Percentiles rank a stretch among this genome's conserved stretches.
Evolutionary conservation across 176 grass and related monocot genomes (phyloP).

Genomic region (Bothriochloa decipiens): DNA sequence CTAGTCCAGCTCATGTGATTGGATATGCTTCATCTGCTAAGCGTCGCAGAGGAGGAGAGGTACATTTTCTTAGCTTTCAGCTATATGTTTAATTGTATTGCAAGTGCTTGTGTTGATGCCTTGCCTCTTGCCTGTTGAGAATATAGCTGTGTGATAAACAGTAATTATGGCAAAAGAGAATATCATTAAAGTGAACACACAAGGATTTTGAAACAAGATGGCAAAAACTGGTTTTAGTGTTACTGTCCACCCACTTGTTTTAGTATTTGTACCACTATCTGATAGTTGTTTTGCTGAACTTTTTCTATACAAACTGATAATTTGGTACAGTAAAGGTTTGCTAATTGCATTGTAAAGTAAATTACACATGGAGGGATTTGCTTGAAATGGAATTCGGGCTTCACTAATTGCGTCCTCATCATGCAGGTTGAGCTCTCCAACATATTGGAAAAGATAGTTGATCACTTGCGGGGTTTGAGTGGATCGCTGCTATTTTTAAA

Average conservation of each 20-base stretch:
- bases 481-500: constrained; percentile 77
- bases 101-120: constrained; percentile 2
- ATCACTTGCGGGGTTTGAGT: constrained; percentile 42
- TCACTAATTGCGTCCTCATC: constrained; percentile 9
- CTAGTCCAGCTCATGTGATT: constrained; percentile 48
- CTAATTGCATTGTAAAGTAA: not conserved
- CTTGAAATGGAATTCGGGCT: not conserved
- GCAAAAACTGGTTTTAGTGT: not conserved
- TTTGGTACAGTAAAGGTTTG: not conserved
- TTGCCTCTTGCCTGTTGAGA: not conserved
- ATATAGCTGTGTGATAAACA: not conserved
- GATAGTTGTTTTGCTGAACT: not conserved
- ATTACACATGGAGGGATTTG: constrained; percentile 12
- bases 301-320: not conserved
- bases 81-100: constrained; percentile 29
- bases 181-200: not conserved
- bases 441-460: constrained; percentile 81
- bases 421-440: constrained; percentile 90
- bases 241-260: not conserved
- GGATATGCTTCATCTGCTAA: constrained; percentile 64
- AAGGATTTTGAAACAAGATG: not conserved
- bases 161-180: not conserved
- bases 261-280: not conserved
- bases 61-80: constrained; percentile 37
- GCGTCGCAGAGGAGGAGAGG: constrained; percentile 89